Evolutionary conservation across 306 rosid genomes (phyloP).

Genomic region (Gillenia trifoliata): DNA sequence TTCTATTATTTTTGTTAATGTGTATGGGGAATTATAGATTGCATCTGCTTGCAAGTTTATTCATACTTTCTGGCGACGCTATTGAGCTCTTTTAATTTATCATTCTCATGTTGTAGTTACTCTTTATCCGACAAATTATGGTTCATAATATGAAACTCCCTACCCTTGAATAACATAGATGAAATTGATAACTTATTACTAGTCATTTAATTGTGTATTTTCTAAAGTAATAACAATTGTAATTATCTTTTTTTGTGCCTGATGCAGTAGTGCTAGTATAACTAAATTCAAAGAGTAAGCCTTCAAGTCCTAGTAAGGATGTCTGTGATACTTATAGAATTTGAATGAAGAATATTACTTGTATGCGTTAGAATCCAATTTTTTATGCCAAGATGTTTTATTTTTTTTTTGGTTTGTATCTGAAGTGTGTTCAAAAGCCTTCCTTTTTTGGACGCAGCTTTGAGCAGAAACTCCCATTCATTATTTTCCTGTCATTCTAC

Average conservation of each 20-base stretch:
- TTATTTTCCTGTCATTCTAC: constrained; percentile 1
- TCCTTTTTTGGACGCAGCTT: not conserved
- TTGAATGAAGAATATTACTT: not conserved
- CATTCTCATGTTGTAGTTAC: not conserved
- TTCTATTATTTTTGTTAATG: no score
- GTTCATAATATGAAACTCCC: not conserved
- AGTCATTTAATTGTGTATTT: no score
- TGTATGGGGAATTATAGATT: no score
- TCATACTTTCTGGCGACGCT: not conserved
- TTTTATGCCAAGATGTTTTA: not conserved
- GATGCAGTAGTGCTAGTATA: not conserved
- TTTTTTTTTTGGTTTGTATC: not conserved
- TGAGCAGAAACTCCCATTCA: not conserved
- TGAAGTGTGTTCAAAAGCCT: not conserved
- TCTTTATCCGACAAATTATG: not conserved
- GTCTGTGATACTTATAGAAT: not conserved
- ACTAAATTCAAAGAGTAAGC: not conserved
- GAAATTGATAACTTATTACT: no score
- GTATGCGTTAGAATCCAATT: not conserved
- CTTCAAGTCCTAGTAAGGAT: no score
- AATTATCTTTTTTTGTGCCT: no score
- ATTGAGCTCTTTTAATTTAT: no score
- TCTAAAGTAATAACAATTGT: no score
- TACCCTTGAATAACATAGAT: not conserved
- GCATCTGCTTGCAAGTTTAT: no score